Conservation (phyloP, 169 alveolate species). For the Eimeria nieschulzi region DNA sequence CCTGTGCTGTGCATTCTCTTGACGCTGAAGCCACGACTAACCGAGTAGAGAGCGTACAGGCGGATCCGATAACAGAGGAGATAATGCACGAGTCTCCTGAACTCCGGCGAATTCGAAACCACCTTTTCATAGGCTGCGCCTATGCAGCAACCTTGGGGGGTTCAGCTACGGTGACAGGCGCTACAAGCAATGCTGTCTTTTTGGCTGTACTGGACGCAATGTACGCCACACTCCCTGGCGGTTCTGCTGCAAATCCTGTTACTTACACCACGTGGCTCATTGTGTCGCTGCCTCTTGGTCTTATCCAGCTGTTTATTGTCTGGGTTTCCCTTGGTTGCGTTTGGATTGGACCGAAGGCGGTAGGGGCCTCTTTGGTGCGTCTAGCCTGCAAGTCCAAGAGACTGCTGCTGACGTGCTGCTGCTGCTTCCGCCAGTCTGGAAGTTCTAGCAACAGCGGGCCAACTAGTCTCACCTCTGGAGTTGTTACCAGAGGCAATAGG, state of each 20-base stretch:
- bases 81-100: background rate
- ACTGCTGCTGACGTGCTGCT: background rate
- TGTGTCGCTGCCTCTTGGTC: conserved; percentile 27
- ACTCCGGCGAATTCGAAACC: conserved; percentile 16
- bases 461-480: too few species aligned
- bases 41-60: background rate
- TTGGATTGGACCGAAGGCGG: conserved; percentile 32
- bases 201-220: conserved; percentile 44
- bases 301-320: background rate
- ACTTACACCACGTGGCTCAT: conserved; percentile 48
- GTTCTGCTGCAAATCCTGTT: conserved; percentile 24
- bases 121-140: conserved; percentile 54
- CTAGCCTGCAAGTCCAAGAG: background rate
- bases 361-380: background rate
- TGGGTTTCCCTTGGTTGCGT: conserved; percentile 49
- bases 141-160: conserved; percentile 72
- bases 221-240: conserved; percentile 11
- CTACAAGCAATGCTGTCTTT: conserved; percentile 43
- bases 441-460: background rate
- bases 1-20: too few species aligned
- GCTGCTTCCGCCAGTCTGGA: background rate
- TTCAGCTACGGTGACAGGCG: conserved; percentile 45
- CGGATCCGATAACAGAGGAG: background rate
- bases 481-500: background rate
- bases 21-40: too few species aligned